Percentiles rank a stretch among this genome's conserved stretches.
phyloP scores from a whole-genome alignment of 2,329 filamentous ascomycete genomes.

The Cytospora schulzeri region DNA sequence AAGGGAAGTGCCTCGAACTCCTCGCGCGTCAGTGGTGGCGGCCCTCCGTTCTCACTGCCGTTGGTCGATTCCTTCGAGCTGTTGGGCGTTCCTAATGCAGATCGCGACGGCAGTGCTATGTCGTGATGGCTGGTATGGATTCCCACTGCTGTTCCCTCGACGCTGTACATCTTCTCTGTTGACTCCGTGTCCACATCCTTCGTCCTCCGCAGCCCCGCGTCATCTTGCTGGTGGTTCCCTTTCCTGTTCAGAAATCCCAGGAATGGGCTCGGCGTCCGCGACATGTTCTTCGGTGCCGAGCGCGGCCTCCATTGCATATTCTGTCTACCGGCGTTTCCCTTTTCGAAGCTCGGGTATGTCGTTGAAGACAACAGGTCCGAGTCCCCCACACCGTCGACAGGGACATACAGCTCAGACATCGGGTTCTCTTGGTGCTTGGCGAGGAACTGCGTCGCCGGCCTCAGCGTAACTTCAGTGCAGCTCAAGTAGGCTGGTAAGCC shows the following conservation, averaged over 20 bases:
- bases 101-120: conserved; percentile 6
- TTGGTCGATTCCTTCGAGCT: conserved; percentile 16
- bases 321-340: neutral
- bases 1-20: conserved; percentile 54
- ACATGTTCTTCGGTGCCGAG: conserved; percentile 24
- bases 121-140: conserved; percentile 21
- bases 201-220: conserved; percentile 3
- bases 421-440: conserved; percentile 6
- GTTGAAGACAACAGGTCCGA: conserved; percentile 15
- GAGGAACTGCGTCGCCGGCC: neutral
- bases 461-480: conserved; percentile 1
- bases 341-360: conserved; percentile 3
- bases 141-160: conserved; percentile 19
- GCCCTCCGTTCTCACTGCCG: conserved; percentile 14
- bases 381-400: neutral
- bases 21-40: conserved; percentile 42
- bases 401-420: conserved; percentile 17
- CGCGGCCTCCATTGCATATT: conserved; percentile 21
- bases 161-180: conserved; percentile 13
- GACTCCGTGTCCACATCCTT: conserved; percentile 10
- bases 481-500: conserved; percentile 14
- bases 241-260: conserved; percentile 20
- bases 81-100: conserved; percentile 13
- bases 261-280: conserved; percentile 20
- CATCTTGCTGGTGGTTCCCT: conserved; percentile 6